Conservation (phyloP, 1,284 basidiomycete genomes). For the Caloboletus inedulis region DNA sequence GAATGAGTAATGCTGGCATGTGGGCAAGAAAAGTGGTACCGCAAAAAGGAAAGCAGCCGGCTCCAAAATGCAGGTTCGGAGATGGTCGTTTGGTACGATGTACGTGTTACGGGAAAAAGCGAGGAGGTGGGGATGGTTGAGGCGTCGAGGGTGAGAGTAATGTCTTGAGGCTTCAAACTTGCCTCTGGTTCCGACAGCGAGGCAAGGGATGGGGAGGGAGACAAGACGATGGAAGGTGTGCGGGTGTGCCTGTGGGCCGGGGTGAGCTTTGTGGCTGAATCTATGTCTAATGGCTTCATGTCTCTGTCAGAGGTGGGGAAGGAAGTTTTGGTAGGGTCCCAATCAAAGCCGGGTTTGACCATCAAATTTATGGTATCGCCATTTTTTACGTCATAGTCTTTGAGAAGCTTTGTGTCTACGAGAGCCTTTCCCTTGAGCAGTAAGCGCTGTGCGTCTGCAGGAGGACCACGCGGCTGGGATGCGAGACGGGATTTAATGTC, state of each 20-base stretch:
- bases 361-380: conserved; percentile 82
- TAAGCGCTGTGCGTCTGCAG: conserved; percentile 75
- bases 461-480: conserved; percentile 59
- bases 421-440: conserved; percentile 91
- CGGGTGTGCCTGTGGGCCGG: conserved; percentile 47
- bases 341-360: conserved; percentile 71
- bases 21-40: conserved; percentile 36
- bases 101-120: conserved; percentile 41
- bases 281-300: conserved; percentile 15
- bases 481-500: conserved; percentile 74
- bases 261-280: conserved; percentile 28
- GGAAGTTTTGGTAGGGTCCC: conserved; percentile 50
- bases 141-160: conserved; percentile 62
- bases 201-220: conserved; percentile 60
- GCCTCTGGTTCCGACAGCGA: conserved; percentile 38
- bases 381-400: conserved; percentile 81
- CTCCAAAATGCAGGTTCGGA: conserved; percentile 77
- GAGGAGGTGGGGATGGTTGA: conserved; percentile 44
- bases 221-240: conserved; percentile 71
- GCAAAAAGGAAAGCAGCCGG: conserved; percentile 60
- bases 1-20: conserved; percentile 7
- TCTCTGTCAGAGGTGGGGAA: conserved; percentile 21
- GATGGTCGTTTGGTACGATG: conserved; percentile 66
- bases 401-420: conserved; percentile 79
- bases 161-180: conserved; percentile 49